phyloP scores from a whole-genome alignment of 2,329 filamentous ascomycete species.

The Botrytis cinerea region DNA sequence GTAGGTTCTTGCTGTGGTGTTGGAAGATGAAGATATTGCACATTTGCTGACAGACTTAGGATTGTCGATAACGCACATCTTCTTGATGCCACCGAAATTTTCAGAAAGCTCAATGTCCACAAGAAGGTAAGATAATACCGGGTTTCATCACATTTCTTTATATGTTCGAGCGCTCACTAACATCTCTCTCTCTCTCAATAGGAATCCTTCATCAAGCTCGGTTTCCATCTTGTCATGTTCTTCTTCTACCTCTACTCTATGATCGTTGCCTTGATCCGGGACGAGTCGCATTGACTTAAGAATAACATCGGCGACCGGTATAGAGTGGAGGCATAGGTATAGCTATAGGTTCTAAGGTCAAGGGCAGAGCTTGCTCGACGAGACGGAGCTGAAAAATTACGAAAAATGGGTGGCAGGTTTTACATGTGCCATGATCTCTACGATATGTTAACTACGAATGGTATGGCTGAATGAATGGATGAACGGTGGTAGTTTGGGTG shows the following conservation, averaged over 20 bases:
- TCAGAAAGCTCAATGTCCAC: conserved; percentile 97
- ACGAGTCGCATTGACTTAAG: conserved; percentile 75
- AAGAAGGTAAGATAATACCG: conserved; percentile 72
- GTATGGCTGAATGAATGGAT: conserved; percentile 15
- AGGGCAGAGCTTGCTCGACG: conserved; percentile 12
- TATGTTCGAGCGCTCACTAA: conserved; percentile 8
- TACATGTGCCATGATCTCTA: conserved; percentile 25
- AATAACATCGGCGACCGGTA: conserved; percentile 35
- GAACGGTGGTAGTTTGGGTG: not conserved
- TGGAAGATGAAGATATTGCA: not conserved
- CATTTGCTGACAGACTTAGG: conserved; percentile 54
- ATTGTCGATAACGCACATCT: conserved; percentile 97
- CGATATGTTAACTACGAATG: conserved; percentile 24
- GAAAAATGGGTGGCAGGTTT: conserved; percentile 22
- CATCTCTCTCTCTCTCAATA: conserved; percentile 43
- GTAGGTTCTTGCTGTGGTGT: conserved; percentile 56
- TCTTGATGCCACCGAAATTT: conserved; percentile 97
- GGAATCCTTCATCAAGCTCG: conserved; percentile 99
- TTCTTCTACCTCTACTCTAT: conserved; percentile 91
- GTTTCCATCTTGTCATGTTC: conserved; percentile 99
- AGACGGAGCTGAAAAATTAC: conserved; percentile 1
- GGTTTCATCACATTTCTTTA: not conserved
- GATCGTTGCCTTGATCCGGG: conserved; percentile 73
- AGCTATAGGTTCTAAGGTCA: conserved; percentile 9
- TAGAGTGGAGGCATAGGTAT: conserved; percentile 30